phyloP scores from a whole-genome alignment of 2,329 filamentous ascomycete species.

The Torrubiellomyces zombiae region DNA sequence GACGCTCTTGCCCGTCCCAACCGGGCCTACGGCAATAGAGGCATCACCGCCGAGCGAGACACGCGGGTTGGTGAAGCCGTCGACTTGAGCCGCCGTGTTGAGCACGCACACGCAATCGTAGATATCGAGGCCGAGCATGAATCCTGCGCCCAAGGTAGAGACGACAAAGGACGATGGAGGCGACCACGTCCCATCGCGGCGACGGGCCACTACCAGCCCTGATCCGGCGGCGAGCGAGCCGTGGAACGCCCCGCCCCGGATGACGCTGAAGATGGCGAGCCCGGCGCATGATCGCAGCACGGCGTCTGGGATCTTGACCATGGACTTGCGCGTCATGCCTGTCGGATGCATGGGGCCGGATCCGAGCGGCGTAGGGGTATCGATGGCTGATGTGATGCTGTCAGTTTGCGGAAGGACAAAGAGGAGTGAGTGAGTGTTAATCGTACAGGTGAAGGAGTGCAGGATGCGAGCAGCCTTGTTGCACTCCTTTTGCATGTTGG shows the following conservation, averaged over 20 bases:
- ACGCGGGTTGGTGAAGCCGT: slow-evolving; percentile 50
- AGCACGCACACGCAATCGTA: slow-evolving; percentile 66
- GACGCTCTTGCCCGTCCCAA: slow-evolving; percentile 46
- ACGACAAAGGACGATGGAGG: slow-evolving; percentile 57
- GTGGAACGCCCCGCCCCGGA: slow-evolving; percentile 39
- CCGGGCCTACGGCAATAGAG: slow-evolving; percentile 42
- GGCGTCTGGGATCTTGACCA: slow-evolving; percentile 20
- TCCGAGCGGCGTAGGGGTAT: slow-evolving; percentile 5
- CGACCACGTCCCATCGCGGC: slow-evolving; percentile 47
- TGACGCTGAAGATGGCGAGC: slow-evolving; percentile 46
- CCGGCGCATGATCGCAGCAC: slow-evolving; percentile 39
- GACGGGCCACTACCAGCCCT: slow-evolving; percentile 40
- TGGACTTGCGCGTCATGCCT: slow-evolving; percentile 15
- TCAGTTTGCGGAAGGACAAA: slow-evolving; percentile 2
- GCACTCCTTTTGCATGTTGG: slow-evolving; percentile 54
- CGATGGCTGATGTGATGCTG: not conserved
- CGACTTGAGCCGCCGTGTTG: slow-evolving; percentile 49
- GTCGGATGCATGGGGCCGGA: slow-evolving; percentile 15
- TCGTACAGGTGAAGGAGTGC: slow-evolving; percentile 57
- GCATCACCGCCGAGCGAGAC: slow-evolving; percentile 54
- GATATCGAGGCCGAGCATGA: slow-evolving; percentile 56
- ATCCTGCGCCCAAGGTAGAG: slow-evolving; percentile 53
- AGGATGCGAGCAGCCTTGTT: slow-evolving; percentile 63
- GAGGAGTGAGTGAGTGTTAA: slow-evolving; percentile 21
- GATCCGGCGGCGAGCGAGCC: slow-evolving; percentile 42